Base-by-base conservation (phyloP, 805 yeast species). In the Ogataea nitratoaversa region DNA sequence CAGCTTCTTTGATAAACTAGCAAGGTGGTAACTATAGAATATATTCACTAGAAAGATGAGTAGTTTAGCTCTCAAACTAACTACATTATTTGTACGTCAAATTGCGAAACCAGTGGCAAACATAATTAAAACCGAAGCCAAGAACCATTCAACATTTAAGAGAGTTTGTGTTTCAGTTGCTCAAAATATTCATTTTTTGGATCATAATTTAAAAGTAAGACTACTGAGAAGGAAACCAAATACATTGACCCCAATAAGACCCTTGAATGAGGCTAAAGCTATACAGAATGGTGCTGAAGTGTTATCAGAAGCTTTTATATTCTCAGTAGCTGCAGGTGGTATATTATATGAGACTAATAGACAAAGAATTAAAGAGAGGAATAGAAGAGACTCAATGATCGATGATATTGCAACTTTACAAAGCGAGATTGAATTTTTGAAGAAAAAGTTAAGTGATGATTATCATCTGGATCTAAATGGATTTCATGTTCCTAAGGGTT, bases 241-340 rank as follows among this genome's bases (percentile, higher is more conserved):
- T 35, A 75, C 70, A 23, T 59, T 74, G 36, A 74, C 73, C 50
- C 33, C 33, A 11, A 74, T 86, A 8, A 72, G 95, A 35, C 95
- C 95, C 0, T 70, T 87, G 57, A 86, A 85, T 57, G 95, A 86
- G 49, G 76, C 79, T 11, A 81, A 78, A 53, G 95, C 96, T 28
- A 74, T 88, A 32, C 93, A 87, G 43, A 78, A 72, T 43, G 95
- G 95, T 1, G 93, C 95, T 32, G 82, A 73, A 41, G 78, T 86
- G 56, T 63, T 87, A 11, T 82, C 91, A 33, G 95, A 87, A 57
- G 58, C 79, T 24, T 82, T 87, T 53, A 78, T 87, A 16, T 87
- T 88, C 51, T 66, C 82, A 20, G 91, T 88, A 19, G 95, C 93
- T 1, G 93, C 95, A 5, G 71, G 82, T 1, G 70, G 84, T 40